Percentiles rank a stretch among this genome's conserved stretches.
Evolutionary conservation across 129 eudicot genomes (phyloP).

Genomic region (Helianthus tuberosus): DNA sequence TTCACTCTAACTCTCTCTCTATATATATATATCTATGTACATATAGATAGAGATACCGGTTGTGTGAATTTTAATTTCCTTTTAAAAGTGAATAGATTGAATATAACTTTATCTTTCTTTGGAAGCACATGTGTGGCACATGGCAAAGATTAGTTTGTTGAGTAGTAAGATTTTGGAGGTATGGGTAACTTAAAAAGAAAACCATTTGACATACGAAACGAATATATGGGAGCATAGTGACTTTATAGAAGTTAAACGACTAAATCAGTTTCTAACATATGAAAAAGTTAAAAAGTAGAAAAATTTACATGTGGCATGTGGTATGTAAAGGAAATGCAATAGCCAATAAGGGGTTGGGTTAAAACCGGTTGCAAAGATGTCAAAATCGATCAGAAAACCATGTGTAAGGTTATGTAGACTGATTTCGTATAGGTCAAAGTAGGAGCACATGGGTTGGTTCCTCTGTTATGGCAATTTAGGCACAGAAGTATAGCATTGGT

Average conservation of each 20-base stretch:
- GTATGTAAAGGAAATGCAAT: too few species aligned
- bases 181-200: constrained; percentile 18
- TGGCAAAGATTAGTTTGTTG: constrained; percentile 31
- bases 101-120: constrained; percentile 9
- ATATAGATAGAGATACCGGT: too few species aligned
- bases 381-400: constrained; percentile 32
- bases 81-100: neutral
- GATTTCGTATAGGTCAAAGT: constrained; percentile 1
- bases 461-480: constrained; percentile 25
- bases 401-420: constrained; percentile 33
- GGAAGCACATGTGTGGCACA: constrained; percentile 37
- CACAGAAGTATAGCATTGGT: constrained; percentile 23
- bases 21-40: too few species aligned
- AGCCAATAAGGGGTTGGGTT: constrained; percentile 1
- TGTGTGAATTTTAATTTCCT: too few species aligned
- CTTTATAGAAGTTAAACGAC: too few species aligned
- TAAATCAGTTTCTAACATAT: too few species aligned
- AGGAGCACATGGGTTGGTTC: constrained; percentile 36
- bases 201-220: constrained; percentile 19
- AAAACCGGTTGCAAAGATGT: constrained; percentile 21
- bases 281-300: neutral
- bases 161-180: constrained; percentile 21
- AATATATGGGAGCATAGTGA: neutral
- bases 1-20: too few species aligned
- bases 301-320: too few species aligned